Conservation (phyloP, 805 yeast genomes). For the Debaryomyces hansenii region DNA sequence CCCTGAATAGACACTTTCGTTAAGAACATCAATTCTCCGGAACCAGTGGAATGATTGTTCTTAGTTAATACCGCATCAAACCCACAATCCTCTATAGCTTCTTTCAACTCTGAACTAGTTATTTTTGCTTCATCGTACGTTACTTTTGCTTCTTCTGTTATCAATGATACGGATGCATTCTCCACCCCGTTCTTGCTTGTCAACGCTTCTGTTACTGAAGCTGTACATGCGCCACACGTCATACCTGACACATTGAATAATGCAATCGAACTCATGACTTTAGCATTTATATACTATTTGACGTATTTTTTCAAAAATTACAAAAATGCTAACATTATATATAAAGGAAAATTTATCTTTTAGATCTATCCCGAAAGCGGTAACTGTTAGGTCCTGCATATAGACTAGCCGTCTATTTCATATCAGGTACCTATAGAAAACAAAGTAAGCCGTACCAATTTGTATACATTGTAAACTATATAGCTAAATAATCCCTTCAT, state of each 20-base stretch:
- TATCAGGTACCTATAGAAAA: not conserved
- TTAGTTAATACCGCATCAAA: conserved; percentile 11
- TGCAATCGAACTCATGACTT: conserved; percentile 7
- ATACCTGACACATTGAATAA: conserved; percentile 31
- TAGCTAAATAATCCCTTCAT: not conserved
- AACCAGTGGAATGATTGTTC: not conserved
- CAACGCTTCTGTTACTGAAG: conserved; percentile 35
- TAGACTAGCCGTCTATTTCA: not conserved
- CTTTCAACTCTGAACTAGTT: conserved; percentile 14
- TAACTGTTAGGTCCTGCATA: not conserved
- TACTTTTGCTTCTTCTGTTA: conserved; percentile 37
- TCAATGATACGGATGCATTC: conserved; percentile 30
- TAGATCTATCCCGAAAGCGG: not conserved
- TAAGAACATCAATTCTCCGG: not conserved
- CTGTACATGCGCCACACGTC: conserved; percentile 47
- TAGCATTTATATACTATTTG: not conserved
- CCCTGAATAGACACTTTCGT: conserved; percentile 50
- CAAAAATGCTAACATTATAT: too few relatives aligned
- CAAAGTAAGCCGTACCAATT: too few relatives aligned
- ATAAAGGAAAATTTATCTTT: not conserved
- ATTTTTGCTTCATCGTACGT: conserved; percentile 16
- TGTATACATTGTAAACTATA: not conserved
- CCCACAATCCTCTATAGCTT: conserved; percentile 32
- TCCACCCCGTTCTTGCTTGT: conserved; percentile 22
- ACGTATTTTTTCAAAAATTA: not conserved